Percentiles rank a stretch among this genome's conserved stretches.
Conservation (phyloP, 129 eudicot genomes). For the Ambrosia artemisiifolia region DNA sequence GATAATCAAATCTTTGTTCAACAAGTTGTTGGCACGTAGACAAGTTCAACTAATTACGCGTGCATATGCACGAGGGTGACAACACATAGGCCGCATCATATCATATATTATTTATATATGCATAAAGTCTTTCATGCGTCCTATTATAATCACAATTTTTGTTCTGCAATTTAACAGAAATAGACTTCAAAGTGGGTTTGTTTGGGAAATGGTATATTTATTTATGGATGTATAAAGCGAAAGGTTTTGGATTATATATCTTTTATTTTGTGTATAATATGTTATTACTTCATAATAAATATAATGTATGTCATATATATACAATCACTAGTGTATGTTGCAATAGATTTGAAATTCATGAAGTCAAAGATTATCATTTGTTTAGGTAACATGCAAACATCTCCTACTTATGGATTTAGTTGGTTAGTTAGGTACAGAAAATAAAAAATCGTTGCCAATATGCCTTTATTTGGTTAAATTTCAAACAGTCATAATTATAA, state of each 20-base stretch:
- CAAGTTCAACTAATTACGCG: constrained; percentile 32
- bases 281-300: no score
- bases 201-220: background rate
- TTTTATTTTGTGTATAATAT: background rate
- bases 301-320: no score
- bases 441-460: background rate
- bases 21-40: constrained; percentile 20
- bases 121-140: constrained; percentile 14
- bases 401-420: background rate
- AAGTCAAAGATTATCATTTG: background rate
- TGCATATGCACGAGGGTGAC: constrained; percentile 44
- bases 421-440: background rate
- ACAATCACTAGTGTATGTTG: background rate
- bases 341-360: no score
- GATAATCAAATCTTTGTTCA: background rate
- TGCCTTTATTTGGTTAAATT: constrained; percentile 13
- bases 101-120: background rate
- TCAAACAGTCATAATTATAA: background rate
- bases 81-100: constrained; percentile 30
- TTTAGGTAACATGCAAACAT: background rate
- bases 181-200: background rate
- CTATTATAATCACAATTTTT: constrained; percentile 5
- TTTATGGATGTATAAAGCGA: background rate
- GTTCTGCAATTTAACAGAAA: background rate
- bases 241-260: background rate